These are phyloP conservation scores for Cryptococcus sp. DNA, from an alignment of 1,284 basidiomycete species.

Conservation along the genomic window DNA sequence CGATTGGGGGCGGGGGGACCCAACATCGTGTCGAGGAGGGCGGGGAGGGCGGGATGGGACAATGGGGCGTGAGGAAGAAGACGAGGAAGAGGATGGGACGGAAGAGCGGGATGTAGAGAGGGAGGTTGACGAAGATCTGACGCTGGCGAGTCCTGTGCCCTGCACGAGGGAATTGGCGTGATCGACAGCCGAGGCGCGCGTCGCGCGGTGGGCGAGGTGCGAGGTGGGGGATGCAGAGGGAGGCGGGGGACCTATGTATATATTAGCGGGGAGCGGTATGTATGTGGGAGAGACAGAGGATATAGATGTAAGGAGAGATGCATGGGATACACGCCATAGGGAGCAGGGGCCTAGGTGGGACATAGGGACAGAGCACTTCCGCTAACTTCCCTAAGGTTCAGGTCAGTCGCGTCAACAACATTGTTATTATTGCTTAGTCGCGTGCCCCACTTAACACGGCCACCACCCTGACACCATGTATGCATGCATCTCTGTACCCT, in stretches of 20 bases:
- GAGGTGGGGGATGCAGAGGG: too few species aligned
- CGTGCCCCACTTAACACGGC: neutral
- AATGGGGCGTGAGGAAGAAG: neutral
- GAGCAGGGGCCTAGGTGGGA: too few species aligned
- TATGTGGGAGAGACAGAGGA: neutral
- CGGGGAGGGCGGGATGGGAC: neutral
- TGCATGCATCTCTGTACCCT: neutral
- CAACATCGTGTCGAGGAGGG: conserved; percentile 16
- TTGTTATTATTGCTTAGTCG: neutral
- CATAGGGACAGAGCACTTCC: too few species aligned
- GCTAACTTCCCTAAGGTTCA: neutral
- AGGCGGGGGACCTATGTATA: neutral
- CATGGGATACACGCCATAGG: neutral
- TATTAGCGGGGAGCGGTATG: too few species aligned
- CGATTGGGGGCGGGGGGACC: conserved; percentile 34
- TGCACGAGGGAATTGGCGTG: too few species aligned
- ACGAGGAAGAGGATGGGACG: neutral
- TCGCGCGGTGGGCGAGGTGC: too few species aligned
- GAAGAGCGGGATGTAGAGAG: neutral
- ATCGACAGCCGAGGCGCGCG: too few species aligned
- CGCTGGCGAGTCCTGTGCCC: neutral
- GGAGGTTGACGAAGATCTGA: neutral
- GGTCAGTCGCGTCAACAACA: conserved; percentile 5
- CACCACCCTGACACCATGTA: neutral
- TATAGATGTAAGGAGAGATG: neutral